phyloP scores from a whole-genome alignment of 495 filamentous ascomycete genomes.

The Aspergillus kassunensis region DNA sequence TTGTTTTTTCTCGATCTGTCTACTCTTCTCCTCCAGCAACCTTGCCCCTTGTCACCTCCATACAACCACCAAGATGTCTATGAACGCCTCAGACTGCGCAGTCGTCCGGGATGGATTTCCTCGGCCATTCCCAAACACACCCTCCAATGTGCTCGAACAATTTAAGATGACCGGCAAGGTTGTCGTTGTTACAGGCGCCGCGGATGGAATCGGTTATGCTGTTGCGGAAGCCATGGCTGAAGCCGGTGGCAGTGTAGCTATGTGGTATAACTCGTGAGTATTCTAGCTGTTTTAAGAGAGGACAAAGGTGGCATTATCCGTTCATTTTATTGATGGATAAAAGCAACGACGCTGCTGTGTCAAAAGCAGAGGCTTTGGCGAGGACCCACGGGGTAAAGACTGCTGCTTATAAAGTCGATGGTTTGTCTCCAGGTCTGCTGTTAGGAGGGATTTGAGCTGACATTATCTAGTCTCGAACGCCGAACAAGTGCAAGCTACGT shows the following conservation, averaged over 20 bases:
- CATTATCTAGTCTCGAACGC: conserved; percentile 28
- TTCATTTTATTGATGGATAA: not conserved
- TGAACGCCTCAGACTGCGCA: conserved; percentile 37
- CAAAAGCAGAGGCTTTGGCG: conserved; percentile 29
- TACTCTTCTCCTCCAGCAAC: no score
- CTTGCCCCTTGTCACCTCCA: no score
- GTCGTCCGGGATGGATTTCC: conserved; percentile 34
- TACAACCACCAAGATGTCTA: conserved; percentile 41
- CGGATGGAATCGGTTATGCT: conserved; percentile 35
- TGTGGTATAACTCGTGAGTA: conserved; percentile 42
- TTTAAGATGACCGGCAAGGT: conserved; percentile 40
- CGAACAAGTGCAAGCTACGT: conserved; percentile 24
- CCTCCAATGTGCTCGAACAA: conserved; percentile 43
- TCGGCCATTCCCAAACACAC: conserved; percentile 37
- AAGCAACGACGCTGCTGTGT: conserved; percentile 32
- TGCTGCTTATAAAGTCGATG: conserved; percentile 39
- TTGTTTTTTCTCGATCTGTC: no score
- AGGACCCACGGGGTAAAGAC: conserved; percentile 31
- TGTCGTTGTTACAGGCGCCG: conserved; percentile 31
- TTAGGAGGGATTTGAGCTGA: not conserved
- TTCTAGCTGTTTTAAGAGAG: not conserved
- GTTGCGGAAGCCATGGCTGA: conserved; percentile 35
- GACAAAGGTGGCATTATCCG: not conserved
- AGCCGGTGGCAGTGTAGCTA: conserved; percentile 26
- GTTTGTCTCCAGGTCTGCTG: conserved; percentile 11